Evolutionary conservation across 2,329 filamentous ascomycete genomes (phyloP).

Genomic region (Trichoderma gracile): DNA sequence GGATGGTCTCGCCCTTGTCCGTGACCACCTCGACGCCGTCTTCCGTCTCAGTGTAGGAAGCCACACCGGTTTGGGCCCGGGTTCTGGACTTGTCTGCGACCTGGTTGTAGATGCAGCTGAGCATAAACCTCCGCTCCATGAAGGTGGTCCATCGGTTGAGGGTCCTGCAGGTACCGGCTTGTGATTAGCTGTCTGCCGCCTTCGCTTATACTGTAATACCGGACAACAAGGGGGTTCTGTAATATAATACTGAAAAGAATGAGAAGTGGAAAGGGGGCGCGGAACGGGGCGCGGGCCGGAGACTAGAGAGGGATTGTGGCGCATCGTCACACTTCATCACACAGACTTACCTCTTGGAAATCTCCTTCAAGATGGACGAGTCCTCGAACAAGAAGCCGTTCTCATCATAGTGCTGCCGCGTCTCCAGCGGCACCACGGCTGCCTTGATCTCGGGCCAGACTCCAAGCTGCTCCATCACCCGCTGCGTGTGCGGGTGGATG

Average conservation of each 20-base stretch:
- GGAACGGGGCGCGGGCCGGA: neutral
- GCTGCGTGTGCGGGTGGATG: slow-evolving; percentile 35
- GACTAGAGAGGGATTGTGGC: neutral
- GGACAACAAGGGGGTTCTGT: neutral
- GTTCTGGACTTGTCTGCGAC: slow-evolving; percentile 10
- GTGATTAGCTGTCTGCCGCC: neutral
- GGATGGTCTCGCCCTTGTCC: slow-evolving; percentile 38
- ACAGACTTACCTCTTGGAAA: slow-evolving; percentile 16
- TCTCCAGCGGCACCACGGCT: neutral
- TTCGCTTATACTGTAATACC: slow-evolving; percentile 11
- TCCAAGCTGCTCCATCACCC: slow-evolving; percentile 39
- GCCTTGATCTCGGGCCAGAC: slow-evolving; percentile 21
- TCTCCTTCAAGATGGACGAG: slow-evolving; percentile 1
- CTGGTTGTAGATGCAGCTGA: slow-evolving; percentile 14
- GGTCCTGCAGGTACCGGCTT: neutral
- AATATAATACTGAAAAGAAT: neutral
- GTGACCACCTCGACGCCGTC: slow-evolving; percentile 35
- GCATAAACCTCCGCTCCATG: slow-evolving; percentile 17
- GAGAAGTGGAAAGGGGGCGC: neutral
- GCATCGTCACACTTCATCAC: neutral
- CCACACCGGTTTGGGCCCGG: slow-evolving; percentile 7
- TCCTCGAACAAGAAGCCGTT: slow-evolving; percentile 15
- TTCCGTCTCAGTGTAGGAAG: slow-evolving; percentile 10
- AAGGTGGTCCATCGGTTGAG: slow-evolving; percentile 12
- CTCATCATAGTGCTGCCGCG: slow-evolving; percentile 8